Base-by-base conservation (phyloP, 768 basidiomycete species). In the Mycena pura region DNA sequence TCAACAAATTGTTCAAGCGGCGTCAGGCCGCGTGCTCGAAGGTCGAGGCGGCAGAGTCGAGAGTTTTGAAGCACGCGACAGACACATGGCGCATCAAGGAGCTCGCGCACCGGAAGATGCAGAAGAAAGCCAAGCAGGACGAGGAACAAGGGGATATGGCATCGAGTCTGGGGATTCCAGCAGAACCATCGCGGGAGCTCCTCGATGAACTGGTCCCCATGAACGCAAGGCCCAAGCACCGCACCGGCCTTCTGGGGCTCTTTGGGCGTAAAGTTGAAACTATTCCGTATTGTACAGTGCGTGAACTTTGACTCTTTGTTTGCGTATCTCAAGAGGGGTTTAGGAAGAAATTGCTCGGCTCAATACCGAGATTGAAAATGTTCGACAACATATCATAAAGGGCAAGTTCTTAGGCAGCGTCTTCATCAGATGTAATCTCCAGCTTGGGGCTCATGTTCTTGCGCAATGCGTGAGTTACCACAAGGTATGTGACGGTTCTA, bases 401-500 rank as follows among this genome's bases (percentile, higher is more conserved):
- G 79, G 78, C 2, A 83, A 82, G 65, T 83, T 83, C 45, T 63
- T 84, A 31, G 85, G 84, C 6, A 80, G 81, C 59, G 84, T 78
- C 0, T 90, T 92, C 74, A 84, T 91, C 55, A 81, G 82, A 38
- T 88, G 88, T 74, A 86, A 90, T 69, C 78, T 87, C 47, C 89
- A 91, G 71, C 84, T 91, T 68, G 89, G 88, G 4, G 90, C 90
- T 0, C 89, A 90, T 70, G 84, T 91, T 59, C 81, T 89, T 13
- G 80, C 82, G 1, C 89, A 91, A 71, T 84, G 82, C 60, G 70
- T 87, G 27, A 80, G 80, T 57, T 81, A 84, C 65, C 83, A 86
- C 49, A 74, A 80, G 69, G 82, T 83, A 61, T 39, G 67, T 64
- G 32, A 38, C 27, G n/a, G 15, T 34, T 69, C 31, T 14, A 11